Conservation (phyloP, 148 eudicot species). For the Rhododendron simsii region DNA sequence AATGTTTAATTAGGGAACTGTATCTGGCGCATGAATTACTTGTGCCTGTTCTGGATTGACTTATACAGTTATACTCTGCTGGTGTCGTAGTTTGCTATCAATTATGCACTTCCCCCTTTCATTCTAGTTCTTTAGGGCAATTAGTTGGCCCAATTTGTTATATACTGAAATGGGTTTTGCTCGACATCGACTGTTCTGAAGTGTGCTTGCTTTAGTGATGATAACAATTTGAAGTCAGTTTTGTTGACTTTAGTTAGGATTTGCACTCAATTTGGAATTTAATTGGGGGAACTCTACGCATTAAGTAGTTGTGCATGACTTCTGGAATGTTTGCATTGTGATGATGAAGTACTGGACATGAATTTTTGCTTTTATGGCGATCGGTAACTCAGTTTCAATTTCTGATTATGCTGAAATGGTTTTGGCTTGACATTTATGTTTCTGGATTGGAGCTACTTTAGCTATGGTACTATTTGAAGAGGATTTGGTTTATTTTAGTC, state of each 20-base stretch:
- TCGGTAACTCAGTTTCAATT: neutral
- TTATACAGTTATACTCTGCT: neutral
- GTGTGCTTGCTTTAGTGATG: neutral
- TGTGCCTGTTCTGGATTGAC: neutral
- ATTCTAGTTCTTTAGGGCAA: neutral
- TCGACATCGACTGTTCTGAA: neutral
- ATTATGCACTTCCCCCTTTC: neutral
- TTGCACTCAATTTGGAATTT: neutral
- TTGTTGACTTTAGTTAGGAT: neutral
- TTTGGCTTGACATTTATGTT: neutral
- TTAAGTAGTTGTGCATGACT: neutral
- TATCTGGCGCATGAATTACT: neutral
- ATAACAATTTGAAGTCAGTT: neutral
- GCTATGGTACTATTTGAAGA: neutral
- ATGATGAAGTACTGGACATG: neutral
- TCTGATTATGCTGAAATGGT: neutral
- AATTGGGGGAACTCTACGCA: neutral
- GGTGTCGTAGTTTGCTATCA: neutral
- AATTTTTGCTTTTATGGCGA: neutral
- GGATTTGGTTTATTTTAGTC: neutral
- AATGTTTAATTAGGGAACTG: neutral
- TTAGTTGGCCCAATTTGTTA: neutral
- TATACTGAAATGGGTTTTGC: conserved; percentile 2
- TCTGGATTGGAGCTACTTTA: neutral
- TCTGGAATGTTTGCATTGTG: neutral